These are phyloP conservation scores for Thermochaetoides dissita DNA, from an alignment of 2,329 filamentous ascomycete species.

Conservation along the genomic window DNA sequence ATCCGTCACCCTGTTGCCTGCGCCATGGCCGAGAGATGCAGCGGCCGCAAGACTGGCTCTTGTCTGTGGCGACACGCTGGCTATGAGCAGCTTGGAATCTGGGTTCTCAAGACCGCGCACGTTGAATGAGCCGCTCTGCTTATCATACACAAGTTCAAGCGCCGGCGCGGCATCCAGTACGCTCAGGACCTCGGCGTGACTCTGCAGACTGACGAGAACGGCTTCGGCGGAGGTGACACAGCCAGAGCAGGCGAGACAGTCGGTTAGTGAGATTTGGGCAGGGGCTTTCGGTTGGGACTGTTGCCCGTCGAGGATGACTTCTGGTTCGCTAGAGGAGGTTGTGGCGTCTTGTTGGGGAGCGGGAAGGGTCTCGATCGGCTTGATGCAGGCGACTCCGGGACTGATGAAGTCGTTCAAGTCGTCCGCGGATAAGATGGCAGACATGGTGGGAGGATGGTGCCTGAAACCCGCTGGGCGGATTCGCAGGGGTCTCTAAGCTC, in stretches of 20 bases:
- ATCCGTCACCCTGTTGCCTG: slow-evolving; percentile 56
- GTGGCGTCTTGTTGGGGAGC: slow-evolving; percentile 28
- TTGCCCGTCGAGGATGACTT: slow-evolving; percentile 81
- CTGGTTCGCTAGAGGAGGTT: slow-evolving; percentile 39
- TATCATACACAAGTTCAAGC: slow-evolving; percentile 25
- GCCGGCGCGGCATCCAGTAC: slow-evolving; percentile 57
- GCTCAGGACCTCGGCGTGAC: slow-evolving; percentile 76
- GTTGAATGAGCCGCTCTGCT: slow-evolving; percentile 20
- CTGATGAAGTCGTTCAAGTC: slow-evolving; percentile 99
- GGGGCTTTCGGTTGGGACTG: slow-evolving; percentile 47
- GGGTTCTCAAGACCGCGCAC: slow-evolving; percentile 41
- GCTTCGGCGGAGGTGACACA: slow-evolving; percentile 97
- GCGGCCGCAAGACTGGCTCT: slow-evolving; percentile 80
- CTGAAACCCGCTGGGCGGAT: background rate
- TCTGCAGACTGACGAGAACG: slow-evolving; percentile 88
- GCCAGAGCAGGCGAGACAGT: slow-evolving; percentile 92
- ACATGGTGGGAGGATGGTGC: slow-evolving; percentile 46
- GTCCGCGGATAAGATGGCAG: slow-evolving; percentile 90
- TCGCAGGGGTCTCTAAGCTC: background rate
- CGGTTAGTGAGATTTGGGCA: slow-evolving; percentile 87
- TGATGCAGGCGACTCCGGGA: slow-evolving; percentile 94
- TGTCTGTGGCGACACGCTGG: slow-evolving; percentile 83
- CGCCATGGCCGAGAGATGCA: slow-evolving; percentile 19
- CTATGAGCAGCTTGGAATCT: slow-evolving; percentile 69
- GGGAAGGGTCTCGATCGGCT: slow-evolving; percentile 86